Evolutionary conservation across 2,329 filamentous ascomycete genomes (phyloP), one percentile per base, ranked within the genome.

Genomic region (Sclerotinia minor): DNA sequence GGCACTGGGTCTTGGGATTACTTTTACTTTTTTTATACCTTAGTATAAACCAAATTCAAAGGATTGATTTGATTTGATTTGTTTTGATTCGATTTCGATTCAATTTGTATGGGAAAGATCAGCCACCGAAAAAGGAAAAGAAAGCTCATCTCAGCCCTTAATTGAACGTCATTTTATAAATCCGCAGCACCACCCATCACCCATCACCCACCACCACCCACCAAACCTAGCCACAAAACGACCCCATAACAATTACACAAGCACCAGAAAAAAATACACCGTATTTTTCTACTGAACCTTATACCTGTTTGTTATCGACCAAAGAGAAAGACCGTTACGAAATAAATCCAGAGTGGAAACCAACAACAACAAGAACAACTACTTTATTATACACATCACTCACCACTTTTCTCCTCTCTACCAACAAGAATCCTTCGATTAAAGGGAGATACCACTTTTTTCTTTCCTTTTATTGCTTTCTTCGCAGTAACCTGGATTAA

Each of bases 401-500:
- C 21, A 17, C 35, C 8, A 41, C 54, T 47, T 21, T 38, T n/a
- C n/a, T 29, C 29, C 41, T 8, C 8, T 52, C 45, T 15, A 52
- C 60, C 32, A 35, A 49, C 58, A 61, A 13, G 5, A 38, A 17
- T 29, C 32, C 44, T 50, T 50, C 44, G 19, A 38, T n/a, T 45
- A 44, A n/a, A 21, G 44, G 29, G n/a, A 52, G 19, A 61, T 5
- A 53, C 64, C 32, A 54, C 38, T 52, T 53, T 65, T 58, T 26
- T 15, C 29, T 32, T 69, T 57, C 53, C 52, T 57, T 15, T 60
- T 49, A 41, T 50, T 63, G 29, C 47, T 44, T 68, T 45, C 49
- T 38, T 60, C 44, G 47, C 59, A 67, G 54, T 55, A 57, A 47
- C 47, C 68, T 70, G 72, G 73, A 76, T 73, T 57, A 53, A 68